phyloP scores from a whole-genome alignment of 2,329 filamentous ascomycete species.

The Scolecobasidium constrictum region DNA sequence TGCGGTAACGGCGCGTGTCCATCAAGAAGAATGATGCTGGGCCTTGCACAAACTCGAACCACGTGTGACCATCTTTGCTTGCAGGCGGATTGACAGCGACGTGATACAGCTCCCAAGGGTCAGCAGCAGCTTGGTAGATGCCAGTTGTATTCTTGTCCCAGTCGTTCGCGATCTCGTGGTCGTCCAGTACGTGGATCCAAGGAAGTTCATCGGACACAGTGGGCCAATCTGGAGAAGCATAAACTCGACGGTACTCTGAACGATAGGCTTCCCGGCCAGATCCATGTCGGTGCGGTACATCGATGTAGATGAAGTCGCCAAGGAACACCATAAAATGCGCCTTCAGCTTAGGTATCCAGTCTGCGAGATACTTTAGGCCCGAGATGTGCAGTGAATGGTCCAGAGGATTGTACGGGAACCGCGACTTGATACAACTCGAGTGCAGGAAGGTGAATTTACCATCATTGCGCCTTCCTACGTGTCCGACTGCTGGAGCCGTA shows the following conservation, averaged over 20 bases:
- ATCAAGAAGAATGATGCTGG: constrained; percentile 91
- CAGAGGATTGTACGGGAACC: constrained; percentile 80
- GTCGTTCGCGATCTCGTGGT: constrained; percentile 94
- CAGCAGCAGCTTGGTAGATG: constrained; percentile 67
- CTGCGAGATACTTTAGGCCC: constrained; percentile 66
- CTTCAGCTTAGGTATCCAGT: constrained; percentile 58
- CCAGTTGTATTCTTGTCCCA: constrained; percentile 77
- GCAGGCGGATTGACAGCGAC: constrained; percentile 70
- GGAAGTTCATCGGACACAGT: constrained; percentile 31
- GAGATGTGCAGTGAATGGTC: constrained; percentile 73
- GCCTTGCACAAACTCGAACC: constrained; percentile 81
- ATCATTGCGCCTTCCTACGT: constrained; percentile 39
- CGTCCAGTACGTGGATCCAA: constrained; percentile 68
- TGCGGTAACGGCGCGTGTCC: constrained; percentile 82
- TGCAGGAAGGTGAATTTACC: constrained; percentile 78
- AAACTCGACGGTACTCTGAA: constrained; percentile 89
- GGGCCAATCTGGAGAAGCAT: constrained; percentile 86
- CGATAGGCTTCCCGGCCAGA: constrained; percentile 65
- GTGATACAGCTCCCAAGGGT: constrained; percentile 83
- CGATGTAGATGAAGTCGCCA: constrained; percentile 82
- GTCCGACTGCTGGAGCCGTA: constrained; percentile 61
- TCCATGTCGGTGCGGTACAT: constrained; percentile 75
- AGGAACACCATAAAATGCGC: constrained; percentile 65
- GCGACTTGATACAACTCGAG: constrained; percentile 83
- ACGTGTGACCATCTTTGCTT: constrained; percentile 57